phyloP scores from a whole-genome alignment of 179 eudicot genomes.

The Spergularia azorica region DNA sequence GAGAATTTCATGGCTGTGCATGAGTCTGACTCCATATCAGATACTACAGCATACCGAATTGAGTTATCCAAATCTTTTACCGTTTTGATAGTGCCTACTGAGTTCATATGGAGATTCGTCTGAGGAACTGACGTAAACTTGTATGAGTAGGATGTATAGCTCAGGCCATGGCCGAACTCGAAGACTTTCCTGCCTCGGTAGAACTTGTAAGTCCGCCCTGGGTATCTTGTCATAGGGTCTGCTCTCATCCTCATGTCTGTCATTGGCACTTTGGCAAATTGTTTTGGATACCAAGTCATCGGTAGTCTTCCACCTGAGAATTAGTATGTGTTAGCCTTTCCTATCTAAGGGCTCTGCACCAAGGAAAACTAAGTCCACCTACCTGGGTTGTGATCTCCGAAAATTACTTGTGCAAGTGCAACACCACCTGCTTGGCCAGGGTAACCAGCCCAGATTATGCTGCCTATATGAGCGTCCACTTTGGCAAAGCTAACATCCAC shows the following conservation, averaged over 20 bases:
- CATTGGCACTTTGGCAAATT: conserved; percentile 70
- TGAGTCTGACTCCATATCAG: conserved; percentile 42
- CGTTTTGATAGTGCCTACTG: conserved; percentile 28
- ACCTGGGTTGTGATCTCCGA: conserved; percentile 94
- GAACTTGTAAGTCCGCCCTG: conserved; percentile 94
- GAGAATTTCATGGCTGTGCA: conserved; percentile 51
- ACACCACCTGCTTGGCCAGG: conserved; percentile 86
- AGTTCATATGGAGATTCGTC: conserved; percentile 35
- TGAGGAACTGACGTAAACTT: conserved; percentile 46
- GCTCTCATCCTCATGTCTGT: conserved; percentile 98
- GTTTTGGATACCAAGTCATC: conserved; percentile 83
- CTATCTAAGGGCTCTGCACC: neutral
- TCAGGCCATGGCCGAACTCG: conserved; percentile 78
- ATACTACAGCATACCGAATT: conserved; percentile 30
- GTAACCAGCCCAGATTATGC: conserved; percentile 92
- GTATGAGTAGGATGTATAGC: conserved; percentile 64
- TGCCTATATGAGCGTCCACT: conserved; percentile 53
- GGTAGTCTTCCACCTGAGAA: conserved; percentile 83
- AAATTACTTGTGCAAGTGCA: conserved; percentile 77
- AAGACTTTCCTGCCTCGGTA: conserved; percentile 70
- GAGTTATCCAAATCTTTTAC: conserved; percentile 13
- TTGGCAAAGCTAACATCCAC: conserved; percentile 82
- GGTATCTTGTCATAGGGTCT: conserved; percentile 63
- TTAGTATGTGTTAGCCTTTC: conserved; percentile 10
- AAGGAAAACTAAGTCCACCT: neutral